phyloP scores from a whole-genome alignment of 1,284 basidiomycete genomes.

The Ustilago cynodontis region DNA sequence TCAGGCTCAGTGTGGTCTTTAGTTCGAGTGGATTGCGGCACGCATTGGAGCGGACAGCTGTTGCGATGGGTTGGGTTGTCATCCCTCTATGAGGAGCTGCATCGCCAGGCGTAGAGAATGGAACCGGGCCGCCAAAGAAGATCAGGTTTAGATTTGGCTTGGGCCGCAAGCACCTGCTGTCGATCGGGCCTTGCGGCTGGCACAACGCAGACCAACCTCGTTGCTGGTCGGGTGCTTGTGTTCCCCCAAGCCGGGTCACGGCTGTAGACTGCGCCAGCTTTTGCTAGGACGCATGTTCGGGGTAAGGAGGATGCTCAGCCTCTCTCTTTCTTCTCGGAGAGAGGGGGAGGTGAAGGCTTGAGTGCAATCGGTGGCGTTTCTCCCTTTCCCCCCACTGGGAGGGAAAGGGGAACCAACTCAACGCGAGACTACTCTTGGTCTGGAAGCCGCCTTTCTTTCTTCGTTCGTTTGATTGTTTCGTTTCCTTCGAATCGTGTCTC shows the following conservation, averaged over 20 bases:
- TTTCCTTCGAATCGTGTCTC: constrained; percentile 4
- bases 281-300: constrained; percentile 47
- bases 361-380: constrained; percentile 69
- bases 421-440: constrained; percentile 69
- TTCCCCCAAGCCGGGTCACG: constrained; percentile 9
- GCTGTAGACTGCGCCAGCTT: constrained; percentile 40
- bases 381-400: constrained; percentile 18
- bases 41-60: constrained; percentile 10
- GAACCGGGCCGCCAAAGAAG: constrained; percentile 56
- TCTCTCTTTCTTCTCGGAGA: constrained; percentile 6
- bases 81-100: constrained; percentile 25
- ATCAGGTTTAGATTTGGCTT: constrained; percentile 29
- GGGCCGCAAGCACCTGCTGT: not conserved
- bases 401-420: constrained; percentile 57
- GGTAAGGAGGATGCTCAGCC: constrained; percentile 56
- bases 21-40: constrained; percentile 5
- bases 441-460: constrained; percentile 36
- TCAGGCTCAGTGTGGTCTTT: constrained; percentile 19
- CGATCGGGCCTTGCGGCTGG: no score
- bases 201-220: not conserved
- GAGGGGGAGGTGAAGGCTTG: constrained; percentile 53
- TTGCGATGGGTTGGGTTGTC: constrained; percentile 6
- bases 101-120: constrained; percentile 45
- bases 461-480: constrained; percentile 5
- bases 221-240: not conserved